These are phyloP conservation scores for Neospora caninum DNA, from an alignment of 169 alveolate genomes.

Conservation along the genomic window DNA sequence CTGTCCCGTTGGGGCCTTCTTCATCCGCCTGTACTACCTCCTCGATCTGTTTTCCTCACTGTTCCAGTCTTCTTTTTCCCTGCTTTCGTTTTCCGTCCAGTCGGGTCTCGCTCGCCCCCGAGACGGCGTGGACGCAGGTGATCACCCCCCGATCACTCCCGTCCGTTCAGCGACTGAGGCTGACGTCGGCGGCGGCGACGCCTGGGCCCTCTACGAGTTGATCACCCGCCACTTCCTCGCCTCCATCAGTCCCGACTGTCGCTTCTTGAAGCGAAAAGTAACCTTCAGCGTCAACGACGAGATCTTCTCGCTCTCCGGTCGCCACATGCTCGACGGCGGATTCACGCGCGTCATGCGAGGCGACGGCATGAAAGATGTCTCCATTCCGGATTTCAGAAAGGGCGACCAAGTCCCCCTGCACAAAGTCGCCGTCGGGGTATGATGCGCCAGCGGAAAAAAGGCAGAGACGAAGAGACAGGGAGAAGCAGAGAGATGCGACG, in stretches of 20 bases:
- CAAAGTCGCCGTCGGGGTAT: conserved; percentile 58
- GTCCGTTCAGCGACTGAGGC: conserved; percentile 83
- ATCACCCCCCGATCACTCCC: conserved; percentile 97
- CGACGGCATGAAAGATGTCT: conserved; percentile 71
- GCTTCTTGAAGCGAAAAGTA: conserved; percentile 79
- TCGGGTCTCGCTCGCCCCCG: conserved; percentile 51
- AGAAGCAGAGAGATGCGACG: not conserved
- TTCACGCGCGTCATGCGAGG: conserved; percentile 75
- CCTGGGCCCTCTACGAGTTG: conserved; percentile 85
- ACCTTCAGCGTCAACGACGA: conserved; percentile 81
- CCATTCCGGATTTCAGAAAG: conserved; percentile 73
- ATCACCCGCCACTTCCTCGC: conserved; percentile 90
- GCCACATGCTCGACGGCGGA: conserved; percentile 84
- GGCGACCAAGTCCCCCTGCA: conserved; percentile 74
- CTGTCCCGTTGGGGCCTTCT: too few species aligned
- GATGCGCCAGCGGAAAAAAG: conserved; percentile 23
- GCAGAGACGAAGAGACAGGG: not conserved
- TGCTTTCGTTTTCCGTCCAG: not conserved
- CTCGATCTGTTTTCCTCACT: too few species aligned
- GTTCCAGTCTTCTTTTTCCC: too few species aligned
- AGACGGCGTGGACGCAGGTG: conserved; percentile 93
- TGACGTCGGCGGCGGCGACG: conserved; percentile 78
- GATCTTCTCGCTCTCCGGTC: conserved; percentile 80
- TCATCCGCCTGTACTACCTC: too few species aligned
- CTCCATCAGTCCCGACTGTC: conserved; percentile 85